Evolutionary conservation across 2,329 filamentous ascomycete species (phyloP), one percentile per base, ranked within the genome.

Genomic region (Sordariomycetes sp.): DNA sequence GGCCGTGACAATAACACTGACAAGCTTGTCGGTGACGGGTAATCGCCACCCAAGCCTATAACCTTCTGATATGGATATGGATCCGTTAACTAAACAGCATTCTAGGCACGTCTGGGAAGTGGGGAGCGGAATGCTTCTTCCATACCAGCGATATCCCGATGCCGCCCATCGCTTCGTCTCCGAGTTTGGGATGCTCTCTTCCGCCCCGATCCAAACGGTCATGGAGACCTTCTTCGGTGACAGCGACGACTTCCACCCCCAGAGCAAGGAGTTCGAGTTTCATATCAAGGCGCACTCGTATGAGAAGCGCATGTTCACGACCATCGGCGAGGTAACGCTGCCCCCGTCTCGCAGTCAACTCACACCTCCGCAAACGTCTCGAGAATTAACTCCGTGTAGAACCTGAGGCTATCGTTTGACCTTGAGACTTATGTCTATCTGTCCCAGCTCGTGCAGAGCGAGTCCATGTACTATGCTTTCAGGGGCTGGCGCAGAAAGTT

Each of bases 271-370:
- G 5, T 74, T 97, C 32, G 92, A 97, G 70, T 96, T 96, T 69
- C 93, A 97, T 77, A 97, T 97, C 76, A 97, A 97, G 73, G 93
- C 92, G 1, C 87, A 87, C 57, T 92, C 92, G 0, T 90, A 96
- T 68, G 90, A 95, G 71, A 82, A 91, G 34, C 81, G 90, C 51
- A 85, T 97, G 59, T 92, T 91, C 1, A 83, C 92, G 1, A 97
- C 97, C 67, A 78, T 97, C 1, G 89, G 90, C 3, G 92, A 97
- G 28, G 28, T 32, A 8, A 32, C 28, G 28, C 8, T 8, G 28
- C 28, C 8, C 28, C 28, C 4, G 8, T 32, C 8, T 8, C 28
- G 28, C 28, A 4, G 28, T 32, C 28, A 8, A 8, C n/a, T n/a
- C n/a, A n/a, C 28, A 32, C 28, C 28, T 32, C 28, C 28, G n/a